A percentile compares a stretch with the other conserved stretches of the same genome.
Evolutionary conservation across 2,329 filamentous ascomycete species (phyloP).

Genomic region (Aspergillus unguis): DNA sequence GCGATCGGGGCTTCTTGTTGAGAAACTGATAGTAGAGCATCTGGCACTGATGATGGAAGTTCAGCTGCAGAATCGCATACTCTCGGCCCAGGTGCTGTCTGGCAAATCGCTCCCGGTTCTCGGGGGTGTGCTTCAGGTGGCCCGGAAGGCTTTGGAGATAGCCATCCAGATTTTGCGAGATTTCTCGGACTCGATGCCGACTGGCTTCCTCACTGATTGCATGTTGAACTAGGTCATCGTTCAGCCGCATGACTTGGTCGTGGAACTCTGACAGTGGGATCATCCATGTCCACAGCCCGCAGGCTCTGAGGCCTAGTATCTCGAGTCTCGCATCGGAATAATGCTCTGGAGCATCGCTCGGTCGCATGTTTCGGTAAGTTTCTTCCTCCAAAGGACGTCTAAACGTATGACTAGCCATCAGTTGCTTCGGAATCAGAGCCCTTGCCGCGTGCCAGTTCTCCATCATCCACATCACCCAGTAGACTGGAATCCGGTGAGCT

Average conservation of each 20-base stretch:
- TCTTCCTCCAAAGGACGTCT: slow-evolving; percentile 5
- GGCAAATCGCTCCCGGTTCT: neutral
- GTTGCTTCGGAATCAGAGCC: slow-evolving; percentile 2
- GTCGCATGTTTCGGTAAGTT: neutral
- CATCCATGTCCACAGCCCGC: slow-evolving; percentile 9
- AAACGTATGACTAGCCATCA: neutral
- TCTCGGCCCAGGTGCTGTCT: slow-evolving; percentile 1
- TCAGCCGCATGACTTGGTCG: slow-evolving; percentile 7
- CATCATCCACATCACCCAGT: slow-evolving; percentile 7
- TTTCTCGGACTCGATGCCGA: neutral
- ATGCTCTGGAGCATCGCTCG: neutral
- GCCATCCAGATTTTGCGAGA: neutral
- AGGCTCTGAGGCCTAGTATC: neutral
- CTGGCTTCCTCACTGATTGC: neutral
- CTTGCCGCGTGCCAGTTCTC: slow-evolving; percentile 3
- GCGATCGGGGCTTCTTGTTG: neutral
- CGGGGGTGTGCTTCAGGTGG: slow-evolving; percentile 4
- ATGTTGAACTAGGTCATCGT: slow-evolving; percentile 4
- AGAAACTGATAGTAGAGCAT: slow-evolving; percentile 8
- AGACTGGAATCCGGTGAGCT: neutral
- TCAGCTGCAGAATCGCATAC: slow-evolving; percentile 3
- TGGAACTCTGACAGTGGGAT: slow-evolving; percentile 3
- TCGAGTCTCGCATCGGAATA: neutral
- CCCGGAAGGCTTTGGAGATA: neutral
- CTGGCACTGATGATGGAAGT: slow-evolving; percentile 8